phyloP scores from a whole-genome alignment of 345 rosid genomes.

The Toxicodendron radicans region DNA sequence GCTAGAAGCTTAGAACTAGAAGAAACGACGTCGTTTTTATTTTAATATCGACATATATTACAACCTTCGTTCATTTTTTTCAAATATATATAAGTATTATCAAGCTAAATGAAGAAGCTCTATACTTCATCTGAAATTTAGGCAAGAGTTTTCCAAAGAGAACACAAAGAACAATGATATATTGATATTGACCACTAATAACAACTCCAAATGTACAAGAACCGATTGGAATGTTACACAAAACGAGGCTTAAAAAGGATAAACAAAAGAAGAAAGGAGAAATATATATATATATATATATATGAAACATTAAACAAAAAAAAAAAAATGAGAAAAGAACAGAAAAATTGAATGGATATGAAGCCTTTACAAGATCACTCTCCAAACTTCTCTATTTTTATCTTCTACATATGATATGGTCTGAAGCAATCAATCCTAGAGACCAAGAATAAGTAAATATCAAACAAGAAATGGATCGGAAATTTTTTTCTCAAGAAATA shows the following conservation, averaged over 20 bases:
- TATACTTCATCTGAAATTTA: too few relatives aligned
- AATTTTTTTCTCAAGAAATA: conserved; percentile 47
- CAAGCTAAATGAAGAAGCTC: too few relatives aligned
- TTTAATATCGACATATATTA: too few relatives aligned
- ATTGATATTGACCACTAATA: background rate
- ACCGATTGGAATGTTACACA: background rate
- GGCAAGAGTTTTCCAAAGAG: background rate
- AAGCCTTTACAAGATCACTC: background rate
- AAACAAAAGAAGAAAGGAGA: background rate
- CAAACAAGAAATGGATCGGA: background rate
- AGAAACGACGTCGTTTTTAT: too few relatives aligned
- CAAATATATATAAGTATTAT: too few relatives aligned
- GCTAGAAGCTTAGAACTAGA: too few relatives aligned
- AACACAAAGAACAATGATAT: background rate
- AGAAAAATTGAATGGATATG: background rate
- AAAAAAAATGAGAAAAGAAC: conserved; percentile 4
- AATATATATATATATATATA: too few relatives aligned
- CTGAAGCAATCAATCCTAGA: background rate
- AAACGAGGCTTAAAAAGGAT: background rate
- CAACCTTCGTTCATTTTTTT: too few relatives aligned
- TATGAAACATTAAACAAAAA: too few relatives aligned
- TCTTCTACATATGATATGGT: background rate
- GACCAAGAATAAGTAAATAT: background rate
- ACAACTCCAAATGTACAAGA: background rate
- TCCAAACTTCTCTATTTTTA: background rate